Evolutionary conservation across 306 rosid species (phyloP).

Genomic region (Ammopiptanthus mongolicus): DNA sequence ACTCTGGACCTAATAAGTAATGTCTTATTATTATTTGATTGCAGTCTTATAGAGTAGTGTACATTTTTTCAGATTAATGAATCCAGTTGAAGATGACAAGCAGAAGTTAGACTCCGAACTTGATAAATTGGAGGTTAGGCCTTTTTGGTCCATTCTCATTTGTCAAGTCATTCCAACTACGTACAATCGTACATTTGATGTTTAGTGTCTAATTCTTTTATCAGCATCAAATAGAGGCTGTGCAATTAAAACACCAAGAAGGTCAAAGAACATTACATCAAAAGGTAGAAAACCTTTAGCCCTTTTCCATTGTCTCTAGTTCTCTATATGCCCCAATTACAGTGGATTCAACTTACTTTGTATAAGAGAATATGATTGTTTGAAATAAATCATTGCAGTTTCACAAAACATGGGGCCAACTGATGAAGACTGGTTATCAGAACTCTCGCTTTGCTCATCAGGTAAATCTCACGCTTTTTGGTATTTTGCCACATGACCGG

Average conservation of each 20-base stretch:
- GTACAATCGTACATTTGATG: not conserved
- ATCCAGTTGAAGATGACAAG: slow-evolving; percentile 30
- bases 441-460: slow-evolving; percentile 76
- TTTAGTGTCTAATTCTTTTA: not conserved
- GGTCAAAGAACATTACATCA: slow-evolving; percentile 50
- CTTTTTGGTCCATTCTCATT: not conserved
- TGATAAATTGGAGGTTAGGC: slow-evolving; percentile 48
- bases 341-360: not conserved
- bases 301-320: not conserved
- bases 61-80: slow-evolving; percentile 33
- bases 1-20: not conserved
- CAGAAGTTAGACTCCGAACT: slow-evolving; percentile 25
- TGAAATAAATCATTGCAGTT: slow-evolving; percentile 35
- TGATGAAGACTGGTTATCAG: slow-evolving; percentile 73
- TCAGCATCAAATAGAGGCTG: slow-evolving; percentile 39
- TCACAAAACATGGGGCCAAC: slow-evolving; percentile 71
- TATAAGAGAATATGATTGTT: not conserved
- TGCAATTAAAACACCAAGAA: slow-evolving; percentile 47
- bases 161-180: not conserved
- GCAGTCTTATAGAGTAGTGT: not conserved
- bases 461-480: slow-evolving; percentile 23
- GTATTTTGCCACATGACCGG: not conserved
- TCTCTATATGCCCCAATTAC: not conserved
- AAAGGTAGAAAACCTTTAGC: slow-evolving; percentile 25
- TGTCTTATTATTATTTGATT: not conserved